phyloP scores from a whole-genome alignment of 2,329 filamentous ascomycete species.

The Fusarium brachygibbosum region DNA sequence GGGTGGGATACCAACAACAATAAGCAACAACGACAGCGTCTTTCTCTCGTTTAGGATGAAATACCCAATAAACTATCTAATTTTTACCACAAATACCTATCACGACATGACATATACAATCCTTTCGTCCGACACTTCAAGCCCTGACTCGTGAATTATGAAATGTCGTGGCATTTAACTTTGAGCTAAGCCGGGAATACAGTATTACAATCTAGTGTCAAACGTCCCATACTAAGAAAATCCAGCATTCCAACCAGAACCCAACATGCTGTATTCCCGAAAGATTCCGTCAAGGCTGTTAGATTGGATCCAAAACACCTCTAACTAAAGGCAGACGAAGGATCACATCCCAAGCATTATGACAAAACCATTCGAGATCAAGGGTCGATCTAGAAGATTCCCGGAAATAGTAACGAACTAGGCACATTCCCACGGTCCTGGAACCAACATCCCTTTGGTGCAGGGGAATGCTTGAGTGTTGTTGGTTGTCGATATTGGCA shows the following conservation, averaged over 20 bases:
- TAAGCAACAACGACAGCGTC: neutral
- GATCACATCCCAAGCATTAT: neutral
- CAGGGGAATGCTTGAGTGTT: neutral
- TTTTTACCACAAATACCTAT: neutral
- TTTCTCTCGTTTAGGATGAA: constrained; percentile 4
- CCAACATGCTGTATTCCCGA: neutral
- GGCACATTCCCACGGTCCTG: neutral
- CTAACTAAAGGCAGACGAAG: neutral
- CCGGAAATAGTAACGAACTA: neutral
- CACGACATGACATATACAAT: neutral
- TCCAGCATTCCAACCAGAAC: neutral
- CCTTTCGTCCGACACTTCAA: neutral
- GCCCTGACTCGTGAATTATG: neutral
- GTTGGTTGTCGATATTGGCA: neutral
- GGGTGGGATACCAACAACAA: neutral
- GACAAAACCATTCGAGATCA: neutral
- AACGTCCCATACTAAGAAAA: neutral
- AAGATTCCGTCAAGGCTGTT: neutral
- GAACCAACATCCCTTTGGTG: neutral
- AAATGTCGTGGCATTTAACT: neutral
- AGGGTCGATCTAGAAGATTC: neutral
- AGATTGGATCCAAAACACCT: neutral
- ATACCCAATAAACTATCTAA: constrained; percentile 15
- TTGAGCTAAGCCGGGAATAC: neutral
- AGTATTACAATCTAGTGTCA: neutral